Base-by-base conservation (phyloP, 2,329 filamentous ascomycete species). In the Fusarium mexicanum region DNA sequence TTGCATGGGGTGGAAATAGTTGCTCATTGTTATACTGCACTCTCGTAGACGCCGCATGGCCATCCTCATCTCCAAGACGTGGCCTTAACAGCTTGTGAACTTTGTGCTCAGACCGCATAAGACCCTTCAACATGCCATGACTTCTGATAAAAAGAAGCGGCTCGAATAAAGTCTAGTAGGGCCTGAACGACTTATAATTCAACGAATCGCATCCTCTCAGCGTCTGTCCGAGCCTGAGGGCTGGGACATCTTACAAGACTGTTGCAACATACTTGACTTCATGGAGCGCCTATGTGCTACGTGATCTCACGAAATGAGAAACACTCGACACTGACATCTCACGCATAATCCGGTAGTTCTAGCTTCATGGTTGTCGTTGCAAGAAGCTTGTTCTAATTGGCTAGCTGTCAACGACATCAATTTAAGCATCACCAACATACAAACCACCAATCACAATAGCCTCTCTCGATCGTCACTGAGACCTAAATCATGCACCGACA, bases 391-490 rank as follows among this genome's bases (percentile, higher is more conserved):
- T 44, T 37, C 14, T 40, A 26, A 70, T 54, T 70, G 53, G 60
- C 26, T 20, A 48, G 26, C 46, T 41, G 8, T 37, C 24, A 41
- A 18, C 31, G 54, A 70, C 37, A 58, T 31, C 60, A 48, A 47
- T 12, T 24, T 17, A 18, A 48, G 22, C 31, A 26, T 40, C 26
- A 29, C n/a, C 8, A 40, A 58, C 26, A 3, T 43, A 54, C 9
- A 31, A 20, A 40, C 26, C 29, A 16, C 60, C 46, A 60, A 60
- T 41, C 33, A 44, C 26, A 65, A 65, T 20, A 46, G 37, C 41
- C 29, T 70, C 37, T 31, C 5, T 16, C 7, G 14, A 18, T 17
- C 5, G 5, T 4, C 12, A 31, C 10, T 5, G 20, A 22, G 31
- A 38, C 40, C 22, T 70, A 38, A 18, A 41, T 17, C 38, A 40